These are phyloP conservation scores for Mucor irregularis DNA, from an alignment of 371 early-diverging fungal species.

Conservation along the genomic window DNA sequence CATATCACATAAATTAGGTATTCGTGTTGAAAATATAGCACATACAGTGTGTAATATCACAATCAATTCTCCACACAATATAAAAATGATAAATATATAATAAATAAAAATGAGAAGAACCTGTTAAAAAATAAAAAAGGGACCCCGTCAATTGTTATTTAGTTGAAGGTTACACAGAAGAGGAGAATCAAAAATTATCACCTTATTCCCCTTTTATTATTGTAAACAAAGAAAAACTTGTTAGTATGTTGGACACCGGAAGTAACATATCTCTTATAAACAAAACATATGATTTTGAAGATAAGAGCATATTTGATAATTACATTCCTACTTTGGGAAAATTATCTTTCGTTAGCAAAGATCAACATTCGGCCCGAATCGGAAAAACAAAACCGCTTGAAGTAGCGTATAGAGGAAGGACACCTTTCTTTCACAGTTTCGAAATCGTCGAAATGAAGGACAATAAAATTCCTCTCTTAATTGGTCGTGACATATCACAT, in stretches of 20 bases:
- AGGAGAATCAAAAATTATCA: not conserved
- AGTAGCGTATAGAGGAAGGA: no score
- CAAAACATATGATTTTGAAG: not conserved
- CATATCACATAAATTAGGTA: not conserved
- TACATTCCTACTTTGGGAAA: not conserved
- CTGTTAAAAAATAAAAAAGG: no score
- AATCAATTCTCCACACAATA: no score
- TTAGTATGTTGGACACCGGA: not conserved
- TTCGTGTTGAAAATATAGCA: not conserved
- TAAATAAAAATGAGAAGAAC: no score
- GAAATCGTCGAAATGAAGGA: not conserved
- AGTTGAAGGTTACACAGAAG: not conserved
- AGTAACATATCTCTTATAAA: not conserved
- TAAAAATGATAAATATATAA: no score
- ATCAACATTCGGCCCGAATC: not conserved
- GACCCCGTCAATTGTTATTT: no score
- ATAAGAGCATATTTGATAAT: not conserved
- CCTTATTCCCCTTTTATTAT: not conserved
- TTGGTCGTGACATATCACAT: not conserved
- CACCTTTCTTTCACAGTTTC: not conserved
- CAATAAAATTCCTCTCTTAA: not conserved
- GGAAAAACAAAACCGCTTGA: slow-evolving; percentile 1
- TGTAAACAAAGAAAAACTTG: not conserved
- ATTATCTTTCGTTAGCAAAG: not conserved
- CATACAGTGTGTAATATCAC: no score